Evolutionary conservation across 768 basidiomycete genomes (phyloP).

Genomic region (Fomitopsis serialis): DNA sequence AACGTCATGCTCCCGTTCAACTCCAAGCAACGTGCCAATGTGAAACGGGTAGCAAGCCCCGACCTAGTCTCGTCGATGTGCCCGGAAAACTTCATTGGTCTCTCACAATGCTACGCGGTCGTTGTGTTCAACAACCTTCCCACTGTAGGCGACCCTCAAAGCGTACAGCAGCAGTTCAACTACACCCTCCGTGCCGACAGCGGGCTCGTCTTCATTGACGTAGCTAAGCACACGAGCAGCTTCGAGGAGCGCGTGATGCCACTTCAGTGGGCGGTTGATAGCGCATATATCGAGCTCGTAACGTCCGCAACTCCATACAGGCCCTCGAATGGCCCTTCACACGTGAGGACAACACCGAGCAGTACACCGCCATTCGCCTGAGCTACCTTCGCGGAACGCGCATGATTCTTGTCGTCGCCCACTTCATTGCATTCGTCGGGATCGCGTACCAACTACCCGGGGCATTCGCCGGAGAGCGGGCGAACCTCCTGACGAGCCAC

Average conservation of each 20-base stretch:
- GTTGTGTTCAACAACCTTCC: conserved; percentile 59
- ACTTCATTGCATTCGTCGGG: conserved; percentile 71
- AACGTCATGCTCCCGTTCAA: conserved; percentile 52
- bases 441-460: conserved; percentile 78
- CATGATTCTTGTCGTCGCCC: conserved; percentile 56
- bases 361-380: conserved; percentile 47
- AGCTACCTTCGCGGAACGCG: conserved; percentile 61
- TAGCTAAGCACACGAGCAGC: conserved; percentile 61
- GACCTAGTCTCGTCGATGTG: conserved; percentile 51
- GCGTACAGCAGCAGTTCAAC: conserved; percentile 31
- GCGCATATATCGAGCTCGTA: conserved; percentile 65
- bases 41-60: conserved; percentile 41
- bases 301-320: conserved; percentile 50
- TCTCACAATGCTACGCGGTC: conserved; percentile 67
- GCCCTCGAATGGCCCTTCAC: conserved; percentile 72
- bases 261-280: conserved; percentile 73
- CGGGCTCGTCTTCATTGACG: conserved; percentile 64
- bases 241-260: conserved; percentile 68
- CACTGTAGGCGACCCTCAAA: conserved; percentile 1
- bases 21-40: conserved; percentile 37
- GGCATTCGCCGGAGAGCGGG: conserved; percentile 59
- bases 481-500: conserved; percentile 58
- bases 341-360: conserved; percentile 60
- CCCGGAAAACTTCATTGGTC: conserved; percentile 67
- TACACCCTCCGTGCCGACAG: conserved; percentile 70